A percentile compares a stretch with the other conserved stretches of the same genome.
Evolutionary conservation across 352 stramenopile species (phyloP).

Genomic region (Globisporangium splendens): DNA sequence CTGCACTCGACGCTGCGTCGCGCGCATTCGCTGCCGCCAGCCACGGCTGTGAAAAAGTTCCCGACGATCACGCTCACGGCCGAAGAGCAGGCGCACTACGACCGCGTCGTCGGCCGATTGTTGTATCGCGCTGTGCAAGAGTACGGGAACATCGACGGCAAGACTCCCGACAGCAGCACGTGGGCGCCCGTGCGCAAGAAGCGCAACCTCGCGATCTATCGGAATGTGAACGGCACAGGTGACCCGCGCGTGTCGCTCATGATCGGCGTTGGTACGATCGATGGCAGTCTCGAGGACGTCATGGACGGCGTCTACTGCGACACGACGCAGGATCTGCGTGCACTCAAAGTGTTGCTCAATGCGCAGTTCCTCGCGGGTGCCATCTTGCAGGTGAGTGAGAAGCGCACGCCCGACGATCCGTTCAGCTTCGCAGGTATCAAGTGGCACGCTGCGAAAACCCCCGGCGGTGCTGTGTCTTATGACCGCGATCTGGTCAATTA

Average conservation of each 20-base stretch:
- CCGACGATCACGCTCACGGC: not conserved
- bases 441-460: slow-evolving; percentile 28
- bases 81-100: slow-evolving; percentile 1
- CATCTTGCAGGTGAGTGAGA: slow-evolving; percentile 32
- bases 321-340: slow-evolving; percentile 24
- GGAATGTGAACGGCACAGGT: not conserved
- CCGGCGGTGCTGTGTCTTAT: slow-evolving; percentile 19
- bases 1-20: too few relatives aligned
- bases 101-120: not conserved
- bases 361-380: slow-evolving; percentile 27
- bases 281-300: slow-evolving; percentile 43
- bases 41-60: too few relatives aligned
- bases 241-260: slow-evolving; percentile 24
- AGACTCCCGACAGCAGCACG: not conserved
- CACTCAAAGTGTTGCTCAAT: slow-evolving; percentile 31
- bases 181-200: slow-evolving; percentile 8
- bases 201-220: slow-evolving; percentile 6
- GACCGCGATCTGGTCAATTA: slow-evolving; percentile 48
- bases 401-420: slow-evolving; percentile 20
- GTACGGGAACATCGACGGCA: too few relatives aligned
- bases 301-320: slow-evolving; percentile 94
- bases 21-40: too few relatives aligned
- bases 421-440: slow-evolving; percentile 44
- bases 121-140: too few relatives aligned
- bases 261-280: slow-evolving; percentile 31